Evolutionary conservation across 768 basidiomycete genomes (phyloP).

Genomic region (Boletellus emodensis): DNA sequence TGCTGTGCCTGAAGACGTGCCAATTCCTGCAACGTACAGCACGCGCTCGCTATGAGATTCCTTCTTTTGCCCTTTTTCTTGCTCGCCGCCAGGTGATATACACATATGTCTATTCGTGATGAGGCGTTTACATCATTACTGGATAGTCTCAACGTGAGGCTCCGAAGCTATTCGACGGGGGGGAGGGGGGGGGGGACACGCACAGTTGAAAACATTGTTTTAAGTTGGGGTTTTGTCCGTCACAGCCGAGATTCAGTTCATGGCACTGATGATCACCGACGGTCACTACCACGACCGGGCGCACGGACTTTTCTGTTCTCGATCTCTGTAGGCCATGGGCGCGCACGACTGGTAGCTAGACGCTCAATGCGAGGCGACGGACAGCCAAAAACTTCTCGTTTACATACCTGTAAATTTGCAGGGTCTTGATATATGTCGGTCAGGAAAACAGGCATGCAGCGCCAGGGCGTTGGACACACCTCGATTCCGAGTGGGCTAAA

Average conservation of each 20-base stretch:
- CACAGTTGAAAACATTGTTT: slow-evolving; percentile 53
- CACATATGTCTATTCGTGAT: slow-evolving; percentile 48
- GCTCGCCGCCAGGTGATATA: slow-evolving; percentile 56
- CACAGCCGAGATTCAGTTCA: slow-evolving; percentile 58
- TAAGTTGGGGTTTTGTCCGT: slow-evolving; percentile 69
- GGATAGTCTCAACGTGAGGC: background rate
- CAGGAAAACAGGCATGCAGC: background rate
- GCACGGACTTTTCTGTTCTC: slow-evolving; percentile 61
- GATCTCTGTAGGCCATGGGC: slow-evolving; percentile 38
- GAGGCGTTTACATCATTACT: slow-evolving; percentile 39
- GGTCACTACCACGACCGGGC: slow-evolving; percentile 59
- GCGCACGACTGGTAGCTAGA: slow-evolving; percentile 32
- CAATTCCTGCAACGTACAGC: slow-evolving; percentile 51
- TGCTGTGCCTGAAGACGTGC: slow-evolving; percentile 43
- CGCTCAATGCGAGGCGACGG: background rate
- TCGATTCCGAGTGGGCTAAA: background rate
- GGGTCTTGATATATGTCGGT: background rate
- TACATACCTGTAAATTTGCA: slow-evolving; percentile 15
- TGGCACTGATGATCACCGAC: slow-evolving; percentile 49
- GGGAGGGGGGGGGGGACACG: slow-evolving; percentile 15
- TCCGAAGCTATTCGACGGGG: background rate
- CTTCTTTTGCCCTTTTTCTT: slow-evolving; percentile 61
- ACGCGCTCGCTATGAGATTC: slow-evolving; percentile 49
- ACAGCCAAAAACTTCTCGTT: too few species aligned
- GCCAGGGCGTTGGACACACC: background rate